These are phyloP conservation scores for Fusarium sp. DNA, from an alignment of 2,329 filamentous ascomycete genomes.

Conservation along the genomic window DNA sequence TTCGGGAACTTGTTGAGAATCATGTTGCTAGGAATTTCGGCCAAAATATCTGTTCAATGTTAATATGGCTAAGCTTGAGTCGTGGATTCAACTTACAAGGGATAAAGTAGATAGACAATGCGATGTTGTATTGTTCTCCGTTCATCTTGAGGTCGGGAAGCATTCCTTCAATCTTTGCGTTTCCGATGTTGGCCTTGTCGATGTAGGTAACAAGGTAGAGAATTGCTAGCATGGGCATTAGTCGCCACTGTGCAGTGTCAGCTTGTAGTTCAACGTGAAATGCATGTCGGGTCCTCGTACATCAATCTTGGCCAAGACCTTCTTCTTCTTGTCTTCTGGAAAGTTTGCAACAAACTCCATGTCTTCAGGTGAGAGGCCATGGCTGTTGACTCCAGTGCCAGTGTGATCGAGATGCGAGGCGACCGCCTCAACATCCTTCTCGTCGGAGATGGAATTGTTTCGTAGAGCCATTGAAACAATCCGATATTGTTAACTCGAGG, in stretches of 20 bases:
- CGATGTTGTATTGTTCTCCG: conserved; percentile 38
- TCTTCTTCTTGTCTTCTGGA: conserved; percentile 42
- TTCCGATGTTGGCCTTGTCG: conserved; percentile 41
- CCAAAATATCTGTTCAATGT: conserved; percentile 19
- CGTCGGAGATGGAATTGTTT: conserved; percentile 21
- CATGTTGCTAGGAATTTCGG: conserved; percentile 40
- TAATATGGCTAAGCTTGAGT: rapidly evolving
- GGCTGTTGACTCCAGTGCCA: conserved; percentile 1
- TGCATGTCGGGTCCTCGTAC: neutral
- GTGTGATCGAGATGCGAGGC: conserved; percentile 27
- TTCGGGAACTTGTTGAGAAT: conserved; percentile 37
- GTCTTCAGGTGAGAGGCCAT: conserved; percentile 31
- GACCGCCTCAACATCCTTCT: conserved; percentile 41
- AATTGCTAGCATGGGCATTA: conserved; percentile 36
- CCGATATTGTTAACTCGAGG: neutral
- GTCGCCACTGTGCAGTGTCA: conserved; percentile 20
- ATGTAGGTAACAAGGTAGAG: conserved; percentile 38
- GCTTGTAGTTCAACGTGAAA: rapidly evolving
- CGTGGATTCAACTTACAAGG: neutral
- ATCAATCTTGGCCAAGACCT: conserved; percentile 40
- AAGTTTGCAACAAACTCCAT: conserved; percentile 43
- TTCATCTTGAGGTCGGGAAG: conserved; percentile 28
- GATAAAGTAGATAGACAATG: conserved; percentile 37
- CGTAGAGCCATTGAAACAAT: conserved; percentile 21
- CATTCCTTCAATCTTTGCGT: conserved; percentile 41